phyloP scores from a whole-genome alignment of 805 yeast species.

The Barnettozyma botsteinii region DNA sequence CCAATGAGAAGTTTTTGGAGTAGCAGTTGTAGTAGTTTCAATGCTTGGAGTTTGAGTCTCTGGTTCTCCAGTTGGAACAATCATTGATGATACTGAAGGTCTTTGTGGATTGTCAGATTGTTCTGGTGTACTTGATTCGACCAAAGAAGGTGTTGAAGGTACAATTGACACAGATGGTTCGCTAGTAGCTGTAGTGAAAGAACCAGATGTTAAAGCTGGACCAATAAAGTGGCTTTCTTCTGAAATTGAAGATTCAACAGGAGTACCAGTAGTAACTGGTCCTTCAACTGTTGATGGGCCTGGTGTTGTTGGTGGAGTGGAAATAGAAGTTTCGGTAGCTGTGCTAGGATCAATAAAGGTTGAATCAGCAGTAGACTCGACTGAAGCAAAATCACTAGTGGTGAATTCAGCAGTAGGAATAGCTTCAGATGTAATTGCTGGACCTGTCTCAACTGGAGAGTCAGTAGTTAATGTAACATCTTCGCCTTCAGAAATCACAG shows the following conservation, averaged over 20 bases:
- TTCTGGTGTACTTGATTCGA: too few relatives aligned
- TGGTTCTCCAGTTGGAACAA: not conserved
- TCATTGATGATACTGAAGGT: too few relatives aligned
- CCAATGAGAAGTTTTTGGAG: slow-evolving; percentile 30
- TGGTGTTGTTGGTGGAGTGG: not conserved
- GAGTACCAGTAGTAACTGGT: not conserved
- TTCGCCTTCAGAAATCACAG: slow-evolving; percentile 4
- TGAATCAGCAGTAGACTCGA: not conserved
- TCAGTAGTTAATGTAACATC: slow-evolving; percentile 2
- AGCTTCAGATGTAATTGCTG: slow-evolving; percentile 1
- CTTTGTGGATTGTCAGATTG: too few relatives aligned
- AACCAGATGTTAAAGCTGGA: not conserved
- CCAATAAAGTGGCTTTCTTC: too few relatives aligned
- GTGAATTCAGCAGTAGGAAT: too few relatives aligned
- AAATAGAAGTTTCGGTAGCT: not conserved
- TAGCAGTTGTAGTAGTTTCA: not conserved
- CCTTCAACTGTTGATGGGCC: not conserved
- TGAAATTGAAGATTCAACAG: not conserved
- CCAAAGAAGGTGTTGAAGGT: too few relatives aligned
- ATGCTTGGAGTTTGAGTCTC: not conserved
- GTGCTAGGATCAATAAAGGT: not conserved
- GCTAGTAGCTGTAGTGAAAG: not conserved
- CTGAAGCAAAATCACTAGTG: too few relatives aligned
- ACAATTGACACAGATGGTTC: not conserved
- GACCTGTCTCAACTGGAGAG: slow-evolving; percentile 5